Evolutionary conservation across 2,329 filamentous ascomycete species (phyloP).

Genomic region (Claviceps maximensis): DNA sequence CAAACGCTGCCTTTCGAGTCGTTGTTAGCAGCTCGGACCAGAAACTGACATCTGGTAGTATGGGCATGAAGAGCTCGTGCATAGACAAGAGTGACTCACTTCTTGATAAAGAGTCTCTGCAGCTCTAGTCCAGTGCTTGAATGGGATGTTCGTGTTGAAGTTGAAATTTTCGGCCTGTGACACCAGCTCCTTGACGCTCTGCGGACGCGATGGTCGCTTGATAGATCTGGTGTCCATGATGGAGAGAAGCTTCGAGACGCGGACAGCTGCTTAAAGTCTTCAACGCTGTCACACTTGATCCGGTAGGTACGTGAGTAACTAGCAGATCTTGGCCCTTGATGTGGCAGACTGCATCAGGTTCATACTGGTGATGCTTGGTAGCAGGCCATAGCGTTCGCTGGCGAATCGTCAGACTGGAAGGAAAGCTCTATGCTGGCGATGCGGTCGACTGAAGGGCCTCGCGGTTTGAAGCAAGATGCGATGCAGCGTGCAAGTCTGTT

Average conservation of each 20-base stretch:
- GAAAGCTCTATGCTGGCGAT: neutral
- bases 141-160: constrained; percentile 62
- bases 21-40: neutral
- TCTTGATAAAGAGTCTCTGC: constrained; percentile 69
- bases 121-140: constrained; percentile 72
- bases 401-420: too few species aligned
- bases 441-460: neutral
- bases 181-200: constrained; percentile 63
- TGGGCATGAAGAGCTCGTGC: neutral
- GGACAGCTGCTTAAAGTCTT: neutral
- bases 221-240: constrained; percentile 16
- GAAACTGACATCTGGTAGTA: neutral
- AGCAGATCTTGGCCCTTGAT: neutral
- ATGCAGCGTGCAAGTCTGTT: neutral
- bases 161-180: constrained; percentile 65
- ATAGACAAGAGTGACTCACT: constrained; percentile 34
- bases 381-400: neutral
- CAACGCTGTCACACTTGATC: neutral
- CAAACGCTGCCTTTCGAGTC: constrained; percentile 58
- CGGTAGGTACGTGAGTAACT: neutral
- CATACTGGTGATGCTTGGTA: neutral
- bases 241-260: neutral
- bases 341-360: neutral
- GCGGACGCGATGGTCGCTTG: constrained; percentile 36
- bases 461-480: neutral